phyloP scores from a whole-genome alignment of 371 early-diverging fungal species.

The Lichtheimia ornata region DNA sequence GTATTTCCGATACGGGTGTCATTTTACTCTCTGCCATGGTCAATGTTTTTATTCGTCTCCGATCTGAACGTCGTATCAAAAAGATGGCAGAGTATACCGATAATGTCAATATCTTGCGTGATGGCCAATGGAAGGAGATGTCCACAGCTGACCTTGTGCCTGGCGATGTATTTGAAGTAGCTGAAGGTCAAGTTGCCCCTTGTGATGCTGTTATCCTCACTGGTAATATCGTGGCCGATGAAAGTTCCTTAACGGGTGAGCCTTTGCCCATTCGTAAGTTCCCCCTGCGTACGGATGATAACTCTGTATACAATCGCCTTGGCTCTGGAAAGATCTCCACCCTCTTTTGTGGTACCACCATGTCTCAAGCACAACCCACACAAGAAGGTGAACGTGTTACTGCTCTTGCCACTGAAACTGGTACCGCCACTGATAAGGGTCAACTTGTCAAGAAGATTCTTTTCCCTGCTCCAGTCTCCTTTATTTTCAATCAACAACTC shows the following conservation, averaged over 20 bases:
- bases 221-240: slow-evolving; percentile 81
- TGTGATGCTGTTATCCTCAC: slow-evolving; percentile 71
- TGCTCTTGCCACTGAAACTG: slow-evolving; percentile 71
- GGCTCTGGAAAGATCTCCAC: slow-evolving; percentile 53
- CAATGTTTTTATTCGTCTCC: slow-evolving; percentile 60
- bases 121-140: slow-evolving; percentile 58
- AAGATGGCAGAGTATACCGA: slow-evolving; percentile 57
- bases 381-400: slow-evolving; percentile 11
- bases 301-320: slow-evolving; percentile 27
- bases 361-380: slow-evolving; percentile 46
- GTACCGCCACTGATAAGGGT: slow-evolving; percentile 79
- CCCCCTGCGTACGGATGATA: slow-evolving; percentile 50
- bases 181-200: slow-evolving; percentile 33
- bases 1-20: slow-evolving; percentile 66
- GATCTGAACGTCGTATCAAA: slow-evolving; percentile 65
- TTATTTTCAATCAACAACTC: slow-evolving; percentile 75
- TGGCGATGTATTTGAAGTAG: slow-evolving; percentile 60
- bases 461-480: slow-evolving; percentile 64
- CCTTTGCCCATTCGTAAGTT: slow-evolving; percentile 84
- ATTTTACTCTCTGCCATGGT: slow-evolving; percentile 66
- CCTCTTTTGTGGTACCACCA: slow-evolving; percentile 65
- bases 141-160: slow-evolving; percentile 62
- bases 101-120: slow-evolving; percentile 48
- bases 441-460: slow-evolving; percentile 77
- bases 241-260: slow-evolving; percentile 83